Conservation (phyloP, 2,329 filamentous ascomycete genomes). For the Dactylellina drechsleri region DNA sequence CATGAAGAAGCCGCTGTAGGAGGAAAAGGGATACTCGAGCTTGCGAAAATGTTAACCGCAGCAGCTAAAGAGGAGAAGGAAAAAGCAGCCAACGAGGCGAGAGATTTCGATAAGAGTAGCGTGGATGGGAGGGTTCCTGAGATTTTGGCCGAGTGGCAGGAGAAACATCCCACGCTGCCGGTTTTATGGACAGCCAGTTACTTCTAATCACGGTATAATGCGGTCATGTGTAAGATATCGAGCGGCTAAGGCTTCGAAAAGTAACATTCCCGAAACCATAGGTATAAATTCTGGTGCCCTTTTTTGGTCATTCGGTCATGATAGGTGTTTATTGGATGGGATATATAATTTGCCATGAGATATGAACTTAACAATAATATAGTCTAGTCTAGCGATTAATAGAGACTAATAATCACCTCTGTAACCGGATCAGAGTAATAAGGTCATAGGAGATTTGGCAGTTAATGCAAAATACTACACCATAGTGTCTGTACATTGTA, state of each 20-base stretch:
- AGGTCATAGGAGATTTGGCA: too few species aligned
- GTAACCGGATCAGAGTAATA: too few species aligned
- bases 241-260: not conserved
- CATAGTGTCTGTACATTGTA: too few species aligned
- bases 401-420: not conserved
- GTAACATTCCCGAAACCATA: not conserved
- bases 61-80: conserved; percentile 81
- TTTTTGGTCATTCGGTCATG: conserved; percentile 11
- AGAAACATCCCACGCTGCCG: conserved; percentile 89
- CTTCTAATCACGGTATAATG: conserved; percentile 69
- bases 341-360: not conserved
- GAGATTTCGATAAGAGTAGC: conserved; percentile 73
- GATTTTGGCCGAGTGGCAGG: conserved; percentile 91
- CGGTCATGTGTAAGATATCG: too few species aligned
- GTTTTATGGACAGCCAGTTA: conserved; percentile 94
- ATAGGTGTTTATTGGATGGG: conserved; percentile 2
- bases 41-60: conserved; percentile 84
- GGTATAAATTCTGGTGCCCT: not conserved
- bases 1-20: conserved; percentile 94
- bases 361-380: not conserved
- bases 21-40: conserved; percentile 88
- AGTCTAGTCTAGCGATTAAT: not conserved
- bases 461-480: too few species aligned
- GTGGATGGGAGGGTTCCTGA: conserved; percentile 96
- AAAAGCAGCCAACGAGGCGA: conserved; percentile 75